Base-by-base conservation (phyloP, 352 stramenopile species). In the Pythium phragmiticola region DNA sequence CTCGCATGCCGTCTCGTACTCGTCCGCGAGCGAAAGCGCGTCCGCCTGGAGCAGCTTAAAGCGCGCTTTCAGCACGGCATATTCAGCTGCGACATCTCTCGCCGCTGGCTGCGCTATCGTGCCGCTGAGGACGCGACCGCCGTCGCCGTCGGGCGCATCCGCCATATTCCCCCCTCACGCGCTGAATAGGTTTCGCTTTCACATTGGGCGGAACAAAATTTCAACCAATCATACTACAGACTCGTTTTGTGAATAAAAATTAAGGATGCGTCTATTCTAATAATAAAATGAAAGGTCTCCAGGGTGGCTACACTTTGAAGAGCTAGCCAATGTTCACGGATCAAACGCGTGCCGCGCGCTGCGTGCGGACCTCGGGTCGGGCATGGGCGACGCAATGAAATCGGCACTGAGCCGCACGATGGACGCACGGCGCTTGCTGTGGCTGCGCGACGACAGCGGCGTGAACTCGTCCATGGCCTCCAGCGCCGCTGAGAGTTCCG, bases 1-100 rank as follows among this genome's bases (percentile, higher is more conserved):
- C 13, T 78, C 63, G n/a, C 66, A 69, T 6, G 70, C 70, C 16
- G 63, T 23, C 23, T 74, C 67, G 59, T 79, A 82, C 14, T 67
- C 65, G 9, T 57, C 39, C 17, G 63, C 63, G 36, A 84, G 65
- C 26, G 68, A 72, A 5, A 75, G 65, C 50, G 76, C 65, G 48
- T 83, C 60, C 30, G 70, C 57, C 65, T 81, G 78, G 7, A 83
- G 58, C 13, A 67, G 42, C 53, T 53, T 49, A n/a, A 84, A 70
- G 8, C 61, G 61, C 48, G 43, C 60, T 60, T 76, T 69, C 16
- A 87, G 64, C 19, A 74, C 33, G 30, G 55, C 42, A 47, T 75
- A 77, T 11, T 63, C 52, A 13, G 30, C 26, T 11, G 13, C 55
- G 21, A 52, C 28, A 36, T 55, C 49, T 7, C 17, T 13, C 30